A percentile compares a stretch with the other conserved stretches of the same genome.
Evolutionary conservation across 768 basidiomycete species (phyloP).

Genomic region (Lactifluus piperatus): DNA sequence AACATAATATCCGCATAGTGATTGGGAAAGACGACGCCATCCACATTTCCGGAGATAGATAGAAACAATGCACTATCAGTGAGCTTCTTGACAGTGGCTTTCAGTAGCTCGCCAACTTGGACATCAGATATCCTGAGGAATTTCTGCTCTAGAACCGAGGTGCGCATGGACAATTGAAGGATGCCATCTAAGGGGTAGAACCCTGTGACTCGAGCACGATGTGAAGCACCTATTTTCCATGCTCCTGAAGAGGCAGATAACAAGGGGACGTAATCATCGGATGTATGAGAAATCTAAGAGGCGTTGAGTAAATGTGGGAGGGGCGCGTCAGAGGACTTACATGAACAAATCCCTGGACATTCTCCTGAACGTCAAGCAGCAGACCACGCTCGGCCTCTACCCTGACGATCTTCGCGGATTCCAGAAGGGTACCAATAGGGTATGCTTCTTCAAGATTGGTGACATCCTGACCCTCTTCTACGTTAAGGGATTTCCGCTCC

Average conservation of each 20-base stretch:
- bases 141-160: slow-evolving; percentile 74
- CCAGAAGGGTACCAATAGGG: slow-evolving; percentile 66
- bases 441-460: slow-evolving; percentile 44
- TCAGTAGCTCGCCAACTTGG: slow-evolving; percentile 77
- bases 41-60: slow-evolving; percentile 76
- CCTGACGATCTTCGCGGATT: slow-evolving; percentile 60
- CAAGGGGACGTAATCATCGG: slow-evolving; percentile 84
- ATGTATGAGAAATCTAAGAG: slow-evolving; percentile 81
- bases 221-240: slow-evolving; percentile 73
- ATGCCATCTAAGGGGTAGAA: slow-evolving; percentile 81
- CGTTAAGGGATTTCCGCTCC: slow-evolving; percentile 30
- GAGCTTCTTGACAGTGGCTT: slow-evolving; percentile 81
- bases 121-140: slow-evolving; percentile 80
- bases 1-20: slow-evolving; percentile 94
- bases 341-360: slow-evolving; percentile 76
- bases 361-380: slow-evolving; percentile 53
- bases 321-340: slow-evolving; percentile 38
- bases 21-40: slow-evolving; percentile 88
- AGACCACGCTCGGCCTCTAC: slow-evolving; percentile 82
- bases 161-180: slow-evolving; percentile 78
- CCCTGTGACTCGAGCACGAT: slow-evolving; percentile 82
- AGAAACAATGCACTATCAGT: slow-evolving; percentile 78
- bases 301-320: slow-evolving; percentile 9
- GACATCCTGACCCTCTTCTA: slow-evolving; percentile 19
- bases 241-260: slow-evolving; percentile 61